Conservation (phyloP, 768 basidiomycete genomes). For the Pleurotus sapidus region DNA sequence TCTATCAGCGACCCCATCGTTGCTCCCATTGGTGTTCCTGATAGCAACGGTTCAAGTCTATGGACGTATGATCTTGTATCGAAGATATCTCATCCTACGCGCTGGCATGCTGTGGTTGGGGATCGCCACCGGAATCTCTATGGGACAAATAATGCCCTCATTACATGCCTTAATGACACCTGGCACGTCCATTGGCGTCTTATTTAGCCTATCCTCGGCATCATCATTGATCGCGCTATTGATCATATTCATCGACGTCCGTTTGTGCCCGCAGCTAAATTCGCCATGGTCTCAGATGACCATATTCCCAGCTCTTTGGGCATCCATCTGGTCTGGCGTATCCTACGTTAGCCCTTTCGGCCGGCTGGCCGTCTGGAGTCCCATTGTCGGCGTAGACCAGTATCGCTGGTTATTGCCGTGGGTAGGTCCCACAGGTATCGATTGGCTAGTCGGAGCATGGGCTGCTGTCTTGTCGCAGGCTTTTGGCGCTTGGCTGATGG, state of each 20-base stretch:
- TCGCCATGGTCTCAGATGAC: conserved; percentile 44
- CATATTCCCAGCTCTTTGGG: conserved; percentile 72
- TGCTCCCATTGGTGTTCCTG: conserved; percentile 29
- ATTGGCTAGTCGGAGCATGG: conserved; percentile 79
- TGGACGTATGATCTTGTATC: not conserved
- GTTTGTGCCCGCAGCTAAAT: conserved; percentile 24
- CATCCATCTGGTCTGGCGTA: conserved; percentile 52
- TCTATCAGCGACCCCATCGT: conserved; percentile 24
- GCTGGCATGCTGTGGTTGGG: conserved; percentile 29
- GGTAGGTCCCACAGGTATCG: conserved; percentile 57
- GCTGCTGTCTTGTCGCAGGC: conserved; percentile 60
- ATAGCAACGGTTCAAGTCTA: conserved; percentile 3
- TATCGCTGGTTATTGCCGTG: conserved; percentile 66
- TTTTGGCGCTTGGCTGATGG: conserved; percentile 58
- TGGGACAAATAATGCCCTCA: conserved; percentile 42
- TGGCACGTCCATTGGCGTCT: conserved; percentile 41
- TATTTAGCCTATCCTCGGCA: conserved; percentile 37
- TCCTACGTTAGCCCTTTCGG: conserved; percentile 66
- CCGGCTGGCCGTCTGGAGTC: conserved; percentile 70
- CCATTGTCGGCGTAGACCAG: conserved; percentile 44
- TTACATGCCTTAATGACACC: conserved; percentile 54
- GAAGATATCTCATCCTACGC: conserved; percentile 14
- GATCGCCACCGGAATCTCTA: conserved; percentile 36
- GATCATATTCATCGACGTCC: conserved; percentile 36
- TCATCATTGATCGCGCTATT: conserved; percentile 43